phyloP scores from a whole-genome alignment of 768 basidiomycete genomes.

The Termitomyces eurrhizus region DNA sequence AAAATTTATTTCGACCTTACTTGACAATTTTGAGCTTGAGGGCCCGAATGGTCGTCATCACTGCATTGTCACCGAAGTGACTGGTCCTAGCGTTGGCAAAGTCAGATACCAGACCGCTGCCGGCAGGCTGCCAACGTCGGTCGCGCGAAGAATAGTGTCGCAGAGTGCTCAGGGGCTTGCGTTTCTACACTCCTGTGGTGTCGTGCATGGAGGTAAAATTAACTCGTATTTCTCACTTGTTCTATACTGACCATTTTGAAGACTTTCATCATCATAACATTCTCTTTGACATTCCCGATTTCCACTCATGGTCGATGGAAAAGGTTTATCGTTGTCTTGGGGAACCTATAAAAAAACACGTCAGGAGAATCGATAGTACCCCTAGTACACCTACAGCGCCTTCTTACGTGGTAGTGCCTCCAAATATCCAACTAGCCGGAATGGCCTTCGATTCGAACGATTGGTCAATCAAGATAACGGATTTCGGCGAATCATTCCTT shows the following conservation, averaged over 20 bases:
- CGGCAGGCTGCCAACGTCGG: constrained; percentile 43
- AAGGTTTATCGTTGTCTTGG: constrained; percentile 3
- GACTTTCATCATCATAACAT: neutral
- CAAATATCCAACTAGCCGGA: neutral
- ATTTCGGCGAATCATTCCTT: constrained; percentile 11
- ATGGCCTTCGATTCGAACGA: neutral
- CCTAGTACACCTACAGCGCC: constrained; percentile 1
- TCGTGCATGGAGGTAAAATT: constrained; percentile 65
- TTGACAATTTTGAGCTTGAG: constrained; percentile 74
- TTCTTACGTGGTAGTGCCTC: constrained; percentile 1
- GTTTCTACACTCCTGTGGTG: constrained; percentile 52
- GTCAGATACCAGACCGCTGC: constrained; percentile 39
- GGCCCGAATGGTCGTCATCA: constrained; percentile 79
- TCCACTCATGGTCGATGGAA: constrained; percentile 8
- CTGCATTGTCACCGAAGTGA: constrained; percentile 80
- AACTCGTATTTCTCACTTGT: constrained; percentile 25
- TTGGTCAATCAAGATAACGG: constrained; percentile 5
- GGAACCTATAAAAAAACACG: neutral
- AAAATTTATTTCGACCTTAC: constrained; percentile 55
- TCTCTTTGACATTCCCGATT: neutral
- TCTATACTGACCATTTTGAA: neutral
- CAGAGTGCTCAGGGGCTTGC: constrained; percentile 50
- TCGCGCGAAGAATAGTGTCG: constrained; percentile 49
- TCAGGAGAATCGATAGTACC: neutral
- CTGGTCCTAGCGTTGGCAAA: constrained; percentile 73